Conservation (phyloP, 2,329 filamentous ascomycete species). For the Fusarium sp. region DNA sequence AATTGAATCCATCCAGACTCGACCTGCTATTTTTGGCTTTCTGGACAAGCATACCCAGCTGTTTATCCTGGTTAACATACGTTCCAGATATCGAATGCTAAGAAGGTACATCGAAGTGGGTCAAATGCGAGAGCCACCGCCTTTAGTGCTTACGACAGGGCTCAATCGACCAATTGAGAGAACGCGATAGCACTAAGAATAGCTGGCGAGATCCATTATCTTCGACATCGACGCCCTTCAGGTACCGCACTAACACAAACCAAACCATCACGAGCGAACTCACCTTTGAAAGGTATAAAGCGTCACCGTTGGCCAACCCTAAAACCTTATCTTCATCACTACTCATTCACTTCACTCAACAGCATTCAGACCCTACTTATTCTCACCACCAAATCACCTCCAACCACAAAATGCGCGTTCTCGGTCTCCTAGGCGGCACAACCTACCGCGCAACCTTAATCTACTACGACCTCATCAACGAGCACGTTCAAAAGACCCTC, state of each 20-base stretch:
- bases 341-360: neutral
- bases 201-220: neutral
- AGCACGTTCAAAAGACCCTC: neutral
- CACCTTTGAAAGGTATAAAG: neutral
- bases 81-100: neutral
- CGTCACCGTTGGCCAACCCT: neutral
- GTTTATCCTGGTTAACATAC: neutral
- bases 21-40: neutral
- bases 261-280: neutral
- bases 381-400: neutral
- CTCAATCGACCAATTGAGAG: neutral
- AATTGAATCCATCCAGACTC: neutral
- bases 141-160: neutral
- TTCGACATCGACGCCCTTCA: neutral
- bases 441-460: conserved; percentile 7
- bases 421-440: conserved; percentile 10
- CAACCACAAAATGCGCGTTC: neutral
- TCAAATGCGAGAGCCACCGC: fast-evolving
- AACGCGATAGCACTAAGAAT: neutral
- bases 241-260: neutral
- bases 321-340: neutral
- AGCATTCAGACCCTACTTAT: neutral
- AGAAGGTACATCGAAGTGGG: fast-evolving
- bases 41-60: neutral
- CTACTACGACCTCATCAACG: conserved; percentile 15